phyloP scores from a whole-genome alignment of 2,329 filamentous ascomycete species.

The Plectosphaerella sp. region DNA sequence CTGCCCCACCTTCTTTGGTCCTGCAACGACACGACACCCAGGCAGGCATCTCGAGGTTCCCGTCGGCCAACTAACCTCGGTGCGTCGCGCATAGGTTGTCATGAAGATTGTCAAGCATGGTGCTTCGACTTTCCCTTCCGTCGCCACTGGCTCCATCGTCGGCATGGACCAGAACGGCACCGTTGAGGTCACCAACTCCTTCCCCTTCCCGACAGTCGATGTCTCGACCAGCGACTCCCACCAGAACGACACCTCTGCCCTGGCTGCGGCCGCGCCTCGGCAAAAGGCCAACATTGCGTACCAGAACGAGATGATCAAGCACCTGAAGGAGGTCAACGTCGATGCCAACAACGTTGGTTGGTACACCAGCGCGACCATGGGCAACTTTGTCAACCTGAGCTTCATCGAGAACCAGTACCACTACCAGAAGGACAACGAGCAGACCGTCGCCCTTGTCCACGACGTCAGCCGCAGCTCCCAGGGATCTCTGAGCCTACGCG shows the following conservation, averaged over 20 bases:
- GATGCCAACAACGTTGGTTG: constrained; percentile 97
- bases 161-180: constrained; percentile 83
- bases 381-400: constrained; percentile 92
- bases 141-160: constrained; percentile 84
- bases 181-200: constrained; percentile 90
- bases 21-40: too few species aligned
- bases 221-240: constrained; percentile 64
- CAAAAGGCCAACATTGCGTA: constrained; percentile 86
- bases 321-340: constrained; percentile 94
- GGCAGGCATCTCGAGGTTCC: constrained; percentile 18
- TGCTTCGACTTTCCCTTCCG: constrained; percentile 80
- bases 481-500: constrained; percentile 82
- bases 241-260: constrained; percentile 62
- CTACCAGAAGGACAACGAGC: constrained; percentile 94
- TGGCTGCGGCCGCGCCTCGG: constrained; percentile 83
- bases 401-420: constrained; percentile 98
- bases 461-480: constrained; percentile 94
- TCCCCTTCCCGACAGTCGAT: constrained; percentile 86
- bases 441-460: constrained; percentile 84
- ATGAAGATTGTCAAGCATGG: constrained; percentile 99
- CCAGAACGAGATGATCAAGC: constrained; percentile 95
- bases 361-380: constrained; percentile 98
- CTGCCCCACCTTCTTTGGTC: constrained; percentile 13
- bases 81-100: constrained; percentile 60
- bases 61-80: constrained; percentile 9